Base-by-base conservation (phyloP, 805 yeast species). In the Pichia cephalocereana region DNA sequence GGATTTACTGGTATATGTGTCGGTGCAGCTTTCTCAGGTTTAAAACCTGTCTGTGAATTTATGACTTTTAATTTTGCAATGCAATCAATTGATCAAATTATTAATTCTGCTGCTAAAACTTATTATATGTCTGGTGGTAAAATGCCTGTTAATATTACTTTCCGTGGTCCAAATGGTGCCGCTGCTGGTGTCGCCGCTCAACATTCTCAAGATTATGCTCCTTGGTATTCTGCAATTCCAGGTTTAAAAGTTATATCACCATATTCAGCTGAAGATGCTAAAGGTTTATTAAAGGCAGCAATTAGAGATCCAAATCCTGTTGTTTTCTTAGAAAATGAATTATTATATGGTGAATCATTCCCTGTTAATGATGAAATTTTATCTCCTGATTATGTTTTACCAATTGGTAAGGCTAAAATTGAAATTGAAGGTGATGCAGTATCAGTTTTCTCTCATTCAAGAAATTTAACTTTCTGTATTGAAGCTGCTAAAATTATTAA, bases 141-240 rank as follows among this genome's bases (percentile, higher is more conserved):
- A 54, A 96, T 90, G 72, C 91, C 91, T 54, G 90, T 97, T 77
- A 90, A 87, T 72, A 87, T 91, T 65, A 90, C 96, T 47, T 93
- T 93, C 78, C 84, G 99, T 74, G 99, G 99, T 63, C 98, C 99
- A 53, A 93, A 93, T 70, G 99, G 99, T 71, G 96, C 99, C 44
- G 96, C 99, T 59, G 97, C 97, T 44, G 98, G 98, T 80, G 99
- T 93, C 59, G 99, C 80, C 61, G 99, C 99, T 51, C 99, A 93
- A 74, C 99, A 93, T 74, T 93, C 99, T 28, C 99, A 93, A 74
- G 95, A 89, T 73, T 93, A 81, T 70, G 77, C 96, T 48, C 89
- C 96, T 47, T 93, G 99, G 99, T 93, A 93, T 72, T 98, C 96
- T 57, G 75, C 95, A 46, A 89, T 93, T 60, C 99, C 99, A 52